phyloP scores from a whole-genome alignment of 169 alveolate species.

The Cyclospora cayetanensis region DNA sequence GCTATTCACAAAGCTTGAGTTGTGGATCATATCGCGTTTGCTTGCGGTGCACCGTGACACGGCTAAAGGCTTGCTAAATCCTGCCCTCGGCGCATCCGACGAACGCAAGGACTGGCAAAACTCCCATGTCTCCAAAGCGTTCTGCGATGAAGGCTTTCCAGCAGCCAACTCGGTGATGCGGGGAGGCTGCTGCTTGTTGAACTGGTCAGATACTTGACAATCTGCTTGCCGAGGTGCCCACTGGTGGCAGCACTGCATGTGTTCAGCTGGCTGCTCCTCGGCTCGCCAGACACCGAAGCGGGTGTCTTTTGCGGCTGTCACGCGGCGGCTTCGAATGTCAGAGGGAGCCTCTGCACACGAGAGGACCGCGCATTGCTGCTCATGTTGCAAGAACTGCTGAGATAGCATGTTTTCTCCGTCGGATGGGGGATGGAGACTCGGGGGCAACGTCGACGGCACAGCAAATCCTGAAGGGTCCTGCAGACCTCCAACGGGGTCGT shows the following conservation, averaged over 20 bases:
- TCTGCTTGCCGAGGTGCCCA: background rate
- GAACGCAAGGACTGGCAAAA: conserved; percentile 29
- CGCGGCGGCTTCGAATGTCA: no score
- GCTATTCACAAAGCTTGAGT: background rate
- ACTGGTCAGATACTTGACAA: background rate
- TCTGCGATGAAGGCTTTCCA: conserved; percentile 17
- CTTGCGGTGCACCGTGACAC: background rate
- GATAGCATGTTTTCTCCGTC: background rate
- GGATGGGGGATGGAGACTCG: background rate
- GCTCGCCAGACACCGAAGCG: no score
- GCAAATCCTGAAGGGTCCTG: background rate
- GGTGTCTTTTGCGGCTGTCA: no score
- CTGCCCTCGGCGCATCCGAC: background rate
- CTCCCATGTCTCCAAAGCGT: background rate
- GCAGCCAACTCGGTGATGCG: conserved; percentile 5
- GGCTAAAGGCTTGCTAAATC: background rate
- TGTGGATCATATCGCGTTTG: background rate
- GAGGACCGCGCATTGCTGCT: background rate
- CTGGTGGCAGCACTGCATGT: background rate
- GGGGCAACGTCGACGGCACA: conserved; percentile 52
- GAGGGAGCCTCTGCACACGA: no score
- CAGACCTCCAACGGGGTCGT: background rate
- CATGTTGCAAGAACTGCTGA: background rate
- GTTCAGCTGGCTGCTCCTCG: background rate
- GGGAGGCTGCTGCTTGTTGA: background rate